Base-by-base conservation (phyloP, 2,329 filamentous ascomycete species). In the Cladobotryum mycophilum region DNA sequence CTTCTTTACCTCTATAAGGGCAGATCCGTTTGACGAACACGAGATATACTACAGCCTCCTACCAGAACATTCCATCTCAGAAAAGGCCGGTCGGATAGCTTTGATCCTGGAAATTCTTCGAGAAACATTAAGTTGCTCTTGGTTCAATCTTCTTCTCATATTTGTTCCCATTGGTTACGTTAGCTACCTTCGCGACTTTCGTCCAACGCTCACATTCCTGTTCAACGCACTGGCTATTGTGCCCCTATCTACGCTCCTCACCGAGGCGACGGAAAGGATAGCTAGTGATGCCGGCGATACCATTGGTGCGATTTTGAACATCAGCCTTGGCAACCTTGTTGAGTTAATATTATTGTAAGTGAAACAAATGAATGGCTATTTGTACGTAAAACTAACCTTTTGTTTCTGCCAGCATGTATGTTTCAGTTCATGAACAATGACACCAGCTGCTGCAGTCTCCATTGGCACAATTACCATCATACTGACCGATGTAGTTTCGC, bases 141-240 rank as follows among this genome's bases (percentile, higher is more conserved):
- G 78, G 71, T 67, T 88, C 66, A 88, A 88, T 58, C 58, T 82
- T 43, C 68, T 88, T 44, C 73, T 88, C 46, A 65, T 88, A 36
- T 88, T 88, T 59, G 83, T 88, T n/a, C 85, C 85, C 2, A 70
- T 85, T 43, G 85, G 84, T 53, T 80, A 88, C 41, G 78, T 74
- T 14, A 71, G 76, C 36, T 74, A 85, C 53, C 55, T 69, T 13
- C 51, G 62, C 7, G 40, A 64, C 22, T 46, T 67, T 9, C 66
- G 63, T 17, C 70, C 71, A 7, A 60, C 70, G 12, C 47, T 72
- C 7, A 66, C 81, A 45, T 85, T 85, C 58, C 71, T 74, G 45
- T 73, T 81, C 63, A 85, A 85, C 55, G 78, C 78, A 14, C 70
- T 84, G 48, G 81, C 79, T 33, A 81, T 82, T 56, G 71, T 83